These are phyloP conservation scores for Rhexocercosporidium sp. DNA, from an alignment of 2,329 filamentous ascomycete species.

Conservation along the genomic window DNA sequence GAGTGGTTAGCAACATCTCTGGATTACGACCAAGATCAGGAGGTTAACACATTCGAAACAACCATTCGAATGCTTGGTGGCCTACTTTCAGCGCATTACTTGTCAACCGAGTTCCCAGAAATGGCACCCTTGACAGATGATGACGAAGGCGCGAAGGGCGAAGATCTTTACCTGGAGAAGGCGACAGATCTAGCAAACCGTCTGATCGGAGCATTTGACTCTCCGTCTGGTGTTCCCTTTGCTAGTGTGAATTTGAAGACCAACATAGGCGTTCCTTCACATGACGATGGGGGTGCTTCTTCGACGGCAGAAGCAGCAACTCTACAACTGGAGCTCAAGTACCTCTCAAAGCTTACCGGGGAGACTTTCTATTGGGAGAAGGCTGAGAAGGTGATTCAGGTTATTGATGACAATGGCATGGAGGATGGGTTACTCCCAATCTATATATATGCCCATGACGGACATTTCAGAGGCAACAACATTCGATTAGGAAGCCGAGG, in stretches of 20 bases:
- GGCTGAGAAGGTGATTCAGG: conserved; percentile 88
- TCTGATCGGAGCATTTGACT: conserved; percentile 86
- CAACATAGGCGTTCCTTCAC: conserved; percentile 76
- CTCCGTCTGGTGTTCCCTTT: conserved; percentile 83
- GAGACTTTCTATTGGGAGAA: conserved; percentile 92
- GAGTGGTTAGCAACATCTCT: conserved; percentile 86
- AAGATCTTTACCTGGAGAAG: conserved; percentile 95
- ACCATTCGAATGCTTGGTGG: conserved; percentile 98
- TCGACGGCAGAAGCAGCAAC: conserved; percentile 94
- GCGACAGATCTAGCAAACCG: conserved; percentile 91
- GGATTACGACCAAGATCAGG: conserved; percentile 88
- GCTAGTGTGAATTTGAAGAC: conserved; percentile 88
- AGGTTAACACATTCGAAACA: conserved; percentile 97
- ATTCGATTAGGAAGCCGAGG: conserved; percentile 92
- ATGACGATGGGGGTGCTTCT: conserved; percentile 84
- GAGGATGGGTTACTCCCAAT: conserved; percentile 89
- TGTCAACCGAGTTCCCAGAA: conserved; percentile 83
- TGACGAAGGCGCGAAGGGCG: conserved; percentile 73
- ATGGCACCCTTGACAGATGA: conserved; percentile 76
- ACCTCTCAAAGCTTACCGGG: conserved; percentile 91
- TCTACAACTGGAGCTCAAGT: conserved; percentile 95
- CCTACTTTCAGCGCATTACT: conserved; percentile 88
- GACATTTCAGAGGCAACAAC: conserved; percentile 81
- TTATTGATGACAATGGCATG: conserved; percentile 81
- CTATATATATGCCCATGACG: conserved; percentile 80